Percentiles rank a stretch among this genome's conserved stretches.
Conservation (phyloP, 148 eudicot genomes). For the Pouteria glomerata region DNA sequence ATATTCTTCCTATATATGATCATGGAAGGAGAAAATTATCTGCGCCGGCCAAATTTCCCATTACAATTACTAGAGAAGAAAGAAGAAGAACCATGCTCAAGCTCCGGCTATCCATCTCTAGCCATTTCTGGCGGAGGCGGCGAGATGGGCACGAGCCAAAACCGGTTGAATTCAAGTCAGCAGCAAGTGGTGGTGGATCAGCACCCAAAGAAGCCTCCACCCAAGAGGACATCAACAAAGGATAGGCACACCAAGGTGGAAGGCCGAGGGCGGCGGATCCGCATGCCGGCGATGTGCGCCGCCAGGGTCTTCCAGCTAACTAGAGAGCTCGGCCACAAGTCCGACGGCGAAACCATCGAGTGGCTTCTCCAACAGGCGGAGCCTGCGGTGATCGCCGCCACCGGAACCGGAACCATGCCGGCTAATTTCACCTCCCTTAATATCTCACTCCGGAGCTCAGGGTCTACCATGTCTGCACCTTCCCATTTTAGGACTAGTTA, state of each 20-base stretch:
- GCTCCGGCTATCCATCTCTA: constrained; percentile 2
- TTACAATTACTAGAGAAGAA: constrained; percentile 31
- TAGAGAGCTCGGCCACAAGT: constrained; percentile 36
- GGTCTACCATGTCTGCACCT: constrained; percentile 32
- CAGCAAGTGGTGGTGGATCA: not conserved
- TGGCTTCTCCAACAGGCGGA: constrained; percentile 54
- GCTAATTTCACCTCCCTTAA: constrained; percentile 39
- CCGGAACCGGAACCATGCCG: constrained; percentile 48
- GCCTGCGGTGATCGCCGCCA: constrained; percentile 51
- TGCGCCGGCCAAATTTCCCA: constrained; percentile 33
- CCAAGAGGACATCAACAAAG: constrained; percentile 33
- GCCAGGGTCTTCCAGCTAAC: constrained; percentile 55
- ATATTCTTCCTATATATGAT: too few relatives aligned
- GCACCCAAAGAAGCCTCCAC: constrained; percentile 23
- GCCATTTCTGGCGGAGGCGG: not conserved
- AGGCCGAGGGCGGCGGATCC: constrained; percentile 45
- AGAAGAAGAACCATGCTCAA: constrained; percentile 12
- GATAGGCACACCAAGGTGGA: constrained; percentile 47
- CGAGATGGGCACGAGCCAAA: not conserved
- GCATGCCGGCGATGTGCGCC: constrained; percentile 46
- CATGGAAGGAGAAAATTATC: constrained; percentile 26
- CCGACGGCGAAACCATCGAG: constrained; percentile 51
- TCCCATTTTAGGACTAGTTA: constrained; percentile 28
- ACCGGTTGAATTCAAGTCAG: not conserved
- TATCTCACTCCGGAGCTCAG: constrained; percentile 38